Percentiles rank a stretch among this genome's conserved stretches.
Evolutionary conservation across 805 yeast species (phyloP).

Genomic region (Scheffersomyces amazonensis): DNA sequence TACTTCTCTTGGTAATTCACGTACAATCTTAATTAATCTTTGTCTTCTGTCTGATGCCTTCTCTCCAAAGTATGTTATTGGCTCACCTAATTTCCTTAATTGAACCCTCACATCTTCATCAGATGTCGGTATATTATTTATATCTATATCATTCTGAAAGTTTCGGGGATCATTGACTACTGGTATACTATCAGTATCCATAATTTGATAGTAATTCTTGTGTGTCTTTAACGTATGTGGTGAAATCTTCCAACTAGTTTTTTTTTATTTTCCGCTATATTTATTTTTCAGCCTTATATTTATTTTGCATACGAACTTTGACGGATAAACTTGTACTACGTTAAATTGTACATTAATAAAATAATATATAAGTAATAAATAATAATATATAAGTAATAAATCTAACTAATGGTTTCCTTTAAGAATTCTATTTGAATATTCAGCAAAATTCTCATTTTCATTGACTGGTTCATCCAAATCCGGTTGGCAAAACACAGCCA

Average conservation of each 20-base stretch:
- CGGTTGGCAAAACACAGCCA: slow-evolving; percentile 65
- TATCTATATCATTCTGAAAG: background rate
- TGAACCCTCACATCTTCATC: slow-evolving; percentile 59
- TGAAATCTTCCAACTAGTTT: no score
- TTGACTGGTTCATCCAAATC: slow-evolving; percentile 48
- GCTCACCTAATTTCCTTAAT: slow-evolving; percentile 53
- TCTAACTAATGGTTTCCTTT: slow-evolving; percentile 30
- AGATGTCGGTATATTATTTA: slow-evolving; percentile 49
- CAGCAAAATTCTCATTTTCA: slow-evolving; percentile 45
- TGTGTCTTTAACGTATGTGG: no score
- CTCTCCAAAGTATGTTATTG: slow-evolving; percentile 58
- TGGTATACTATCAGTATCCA: slow-evolving; percentile 8
- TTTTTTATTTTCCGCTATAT: no score
- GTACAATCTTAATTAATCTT: slow-evolving; percentile 49
- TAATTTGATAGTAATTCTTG: no score
- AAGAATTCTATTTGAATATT: slow-evolving; percentile 43
- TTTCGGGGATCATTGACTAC: slow-evolving; percentile 5
- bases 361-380: no score
- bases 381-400: background rate
- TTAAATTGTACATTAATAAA: no score
- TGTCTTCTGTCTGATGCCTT: slow-evolving; percentile 58
- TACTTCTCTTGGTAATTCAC: slow-evolving; percentile 20
- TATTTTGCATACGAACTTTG: no score
- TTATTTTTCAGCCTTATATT: no score
- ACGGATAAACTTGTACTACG: no score